Evolutionary conservation across 352 stramenopile genomes (phyloP), one percentile per base, ranked within the genome.

Genomic region (Phytophthora pistaciae): DNA sequence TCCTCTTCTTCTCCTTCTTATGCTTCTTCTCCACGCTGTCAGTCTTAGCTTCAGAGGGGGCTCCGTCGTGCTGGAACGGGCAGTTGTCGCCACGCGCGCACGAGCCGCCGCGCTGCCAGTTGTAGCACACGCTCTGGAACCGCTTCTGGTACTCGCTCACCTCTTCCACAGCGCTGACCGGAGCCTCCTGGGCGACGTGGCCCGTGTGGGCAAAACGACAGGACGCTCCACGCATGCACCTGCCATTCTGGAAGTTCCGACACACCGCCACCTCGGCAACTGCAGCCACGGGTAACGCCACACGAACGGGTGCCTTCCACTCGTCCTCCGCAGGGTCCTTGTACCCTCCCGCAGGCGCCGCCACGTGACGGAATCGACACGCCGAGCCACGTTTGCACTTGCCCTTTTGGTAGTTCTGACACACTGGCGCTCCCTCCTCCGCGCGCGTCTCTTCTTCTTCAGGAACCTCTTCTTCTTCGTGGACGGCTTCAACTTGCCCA

Each of bases 71-170:
- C 53, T 89, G 83, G 52, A 89, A 91, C 42, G 74, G 73, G 58
- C 81, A 89, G 8, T 70, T 75, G 40, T 79, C 74, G 6, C 82
- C 82, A 29, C 82, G 82, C 36, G 46, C 70, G 21, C 82, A 90
- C 0, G 70, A 76, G 14, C 66, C 72, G 16, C 25, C 76, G 11
- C 81, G 75, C 53, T 90, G 82, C 82, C 82, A 90, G 46, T 90
- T 90, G 78, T 90, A 90, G 64, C 82, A 90, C 20, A 88, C 71
- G 27, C 79, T 88, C 60, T 91, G 80, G 57, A 88, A 88, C 40
- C 83, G 79, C 64, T 91, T 88, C 64, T 91, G 80, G 66, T 89
- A 88, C 60, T 78, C 70, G 56, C 81, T 88, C 54, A 87, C 80
- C 61, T 87, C 79, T 53, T 91, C 79, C 25, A 91, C 81, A 13